phyloP scores from a whole-genome alignment of 257 asterid genomes.

The Nicotiana benthamiana region DNA sequence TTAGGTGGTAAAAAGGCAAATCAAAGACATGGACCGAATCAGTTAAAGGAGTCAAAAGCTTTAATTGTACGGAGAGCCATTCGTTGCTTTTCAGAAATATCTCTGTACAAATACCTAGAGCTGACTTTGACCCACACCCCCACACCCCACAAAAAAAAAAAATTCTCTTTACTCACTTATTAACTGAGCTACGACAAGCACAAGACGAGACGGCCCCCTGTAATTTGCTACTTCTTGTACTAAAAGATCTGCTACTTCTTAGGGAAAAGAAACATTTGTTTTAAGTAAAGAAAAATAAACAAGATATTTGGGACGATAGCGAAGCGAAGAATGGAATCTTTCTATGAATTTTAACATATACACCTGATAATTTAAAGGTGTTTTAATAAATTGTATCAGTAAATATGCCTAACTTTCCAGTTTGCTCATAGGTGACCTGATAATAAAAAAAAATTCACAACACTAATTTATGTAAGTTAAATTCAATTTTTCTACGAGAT shows the following conservation, averaged over 20 bases:
- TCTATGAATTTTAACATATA: neutral
- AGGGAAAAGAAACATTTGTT: no score
- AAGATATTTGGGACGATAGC: neutral
- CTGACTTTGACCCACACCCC: neutral
- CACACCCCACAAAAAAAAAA: no score
- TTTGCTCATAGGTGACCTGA: no score
- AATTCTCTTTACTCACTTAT: neutral
- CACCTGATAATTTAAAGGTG: no score
- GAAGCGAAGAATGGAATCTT: neutral
- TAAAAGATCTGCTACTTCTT: neutral
- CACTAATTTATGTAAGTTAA: no score
- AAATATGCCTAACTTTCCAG: no score
- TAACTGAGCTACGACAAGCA: neutral
- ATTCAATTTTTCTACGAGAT: neutral
- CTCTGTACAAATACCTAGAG: neutral
- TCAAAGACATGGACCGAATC: conserved; percentile 1
- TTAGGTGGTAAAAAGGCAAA: neutral
- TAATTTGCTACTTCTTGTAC: neutral
- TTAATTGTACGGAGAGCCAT: neutral
- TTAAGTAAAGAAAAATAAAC: no score
- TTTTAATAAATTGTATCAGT: no score
- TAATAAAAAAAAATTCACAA: no score
- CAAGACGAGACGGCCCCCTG: neutral
- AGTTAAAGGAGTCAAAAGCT: conserved; percentile 6
- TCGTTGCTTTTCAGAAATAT: neutral